A percentile compares a stretch with the other conserved stretches of the same genome.
phyloP scores from a whole-genome alignment of 176 grass and related monocot genomes.

The Neostapfia colusana region DNA sequence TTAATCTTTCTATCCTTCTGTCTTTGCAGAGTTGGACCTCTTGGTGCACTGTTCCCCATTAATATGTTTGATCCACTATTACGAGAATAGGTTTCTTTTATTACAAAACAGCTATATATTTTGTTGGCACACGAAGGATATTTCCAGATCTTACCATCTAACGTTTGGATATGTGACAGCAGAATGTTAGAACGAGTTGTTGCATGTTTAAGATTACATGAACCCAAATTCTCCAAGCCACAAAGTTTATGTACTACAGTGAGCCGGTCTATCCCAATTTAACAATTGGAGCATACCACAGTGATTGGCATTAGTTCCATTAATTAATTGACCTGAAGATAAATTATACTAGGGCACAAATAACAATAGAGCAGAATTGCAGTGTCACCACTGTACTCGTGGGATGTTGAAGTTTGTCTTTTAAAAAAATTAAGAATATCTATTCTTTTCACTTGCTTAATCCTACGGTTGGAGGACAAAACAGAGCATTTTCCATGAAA shows the following conservation, averaged over 20 bases:
- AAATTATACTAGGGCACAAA: background rate
- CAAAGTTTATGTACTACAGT: background rate
- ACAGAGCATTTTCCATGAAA: background rate
- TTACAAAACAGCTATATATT: background rate
- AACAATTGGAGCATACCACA: background rate
- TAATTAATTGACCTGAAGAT: constrained; percentile 1
- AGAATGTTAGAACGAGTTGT: constrained; percentile 9
- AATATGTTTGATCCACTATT: too few relatives aligned
- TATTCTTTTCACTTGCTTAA: background rate
- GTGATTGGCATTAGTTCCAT: background rate
- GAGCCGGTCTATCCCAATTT: background rate
- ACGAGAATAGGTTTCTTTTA: background rate
- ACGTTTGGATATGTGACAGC: background rate
- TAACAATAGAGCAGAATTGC: background rate
- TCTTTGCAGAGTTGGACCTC: too few relatives aligned
- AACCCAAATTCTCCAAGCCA: background rate
- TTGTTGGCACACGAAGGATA: background rate
- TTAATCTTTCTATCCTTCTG: too few relatives aligned
- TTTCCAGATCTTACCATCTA: background rate
- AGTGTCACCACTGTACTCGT: background rate
- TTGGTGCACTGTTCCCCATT: too few relatives aligned
- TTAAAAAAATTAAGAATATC: background rate
- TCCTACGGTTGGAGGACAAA: background rate
- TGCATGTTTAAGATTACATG: background rate
- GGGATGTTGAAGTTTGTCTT: background rate